These are phyloP conservation scores for Zychaea mexicana DNA, from an alignment of 371 early-diverging fungal genomes.

Conservation along the genomic window DNA sequence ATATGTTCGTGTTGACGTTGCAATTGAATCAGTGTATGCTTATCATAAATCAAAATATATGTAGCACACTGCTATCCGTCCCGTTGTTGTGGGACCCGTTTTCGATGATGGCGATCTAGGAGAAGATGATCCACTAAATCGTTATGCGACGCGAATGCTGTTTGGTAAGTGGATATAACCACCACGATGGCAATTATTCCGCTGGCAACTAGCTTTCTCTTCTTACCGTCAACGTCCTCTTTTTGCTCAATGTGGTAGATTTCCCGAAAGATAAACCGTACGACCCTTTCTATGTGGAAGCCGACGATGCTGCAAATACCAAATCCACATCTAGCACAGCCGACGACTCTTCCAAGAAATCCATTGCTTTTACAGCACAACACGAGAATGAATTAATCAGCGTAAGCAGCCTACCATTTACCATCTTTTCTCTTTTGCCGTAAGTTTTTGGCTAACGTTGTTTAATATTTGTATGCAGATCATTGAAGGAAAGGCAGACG, in stretches of 20 bases:
- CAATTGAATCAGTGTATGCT: not conserved
- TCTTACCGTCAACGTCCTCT: no score
- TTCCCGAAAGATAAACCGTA: not conserved
- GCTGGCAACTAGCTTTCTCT: no score
- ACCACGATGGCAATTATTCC: no score
- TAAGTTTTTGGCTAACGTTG: not conserved
- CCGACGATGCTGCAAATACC: slow-evolving; percentile 8
- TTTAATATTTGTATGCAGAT: not conserved
- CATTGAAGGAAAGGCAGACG: slow-evolving; percentile 35
- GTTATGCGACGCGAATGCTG: slow-evolving; percentile 23
- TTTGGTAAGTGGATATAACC: not conserved
- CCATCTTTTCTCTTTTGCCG: not conserved
- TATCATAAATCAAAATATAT: not conserved
- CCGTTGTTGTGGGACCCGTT: slow-evolving; percentile 56
- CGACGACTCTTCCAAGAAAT: not conserved
- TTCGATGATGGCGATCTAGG: slow-evolving; percentile 41
- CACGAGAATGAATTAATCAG: slow-evolving; percentile 35
- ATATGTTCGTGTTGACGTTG: no score
- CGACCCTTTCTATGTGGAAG: slow-evolving; percentile 13
- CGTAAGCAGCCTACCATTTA: slow-evolving; percentile 14
- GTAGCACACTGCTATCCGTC: slow-evolving; percentile 26
- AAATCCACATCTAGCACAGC: not conserved
- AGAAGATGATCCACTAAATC: slow-evolving; percentile 24
- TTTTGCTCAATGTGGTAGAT: no score
- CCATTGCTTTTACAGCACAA: slow-evolving; percentile 30